Evolutionary conservation across 169 alveolate species (phyloP).

Genomic region (Plasmodium ovale): DNA sequence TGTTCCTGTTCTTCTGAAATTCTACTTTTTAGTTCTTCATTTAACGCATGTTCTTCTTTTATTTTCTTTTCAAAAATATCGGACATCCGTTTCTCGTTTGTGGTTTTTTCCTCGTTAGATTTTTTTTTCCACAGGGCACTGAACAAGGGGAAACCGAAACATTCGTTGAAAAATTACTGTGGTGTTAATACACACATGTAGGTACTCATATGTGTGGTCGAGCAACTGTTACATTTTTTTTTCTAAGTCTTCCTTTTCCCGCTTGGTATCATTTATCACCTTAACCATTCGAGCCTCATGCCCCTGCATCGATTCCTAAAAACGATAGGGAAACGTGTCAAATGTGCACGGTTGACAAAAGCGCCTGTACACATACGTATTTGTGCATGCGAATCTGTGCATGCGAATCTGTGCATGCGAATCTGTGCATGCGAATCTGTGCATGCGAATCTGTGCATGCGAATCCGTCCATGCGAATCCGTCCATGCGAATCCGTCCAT

Average conservation of each 20-base stretch:
- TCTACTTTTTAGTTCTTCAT: slow-evolving; percentile 19
- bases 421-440: neutral
- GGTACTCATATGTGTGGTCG: neutral
- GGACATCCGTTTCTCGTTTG: neutral
- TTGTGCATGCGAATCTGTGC: no score
- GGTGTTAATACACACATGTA: neutral
- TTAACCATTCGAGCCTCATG: neutral
- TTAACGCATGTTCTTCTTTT: slow-evolving; percentile 28
- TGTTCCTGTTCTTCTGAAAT: neutral
- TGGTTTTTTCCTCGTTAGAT: slow-evolving; percentile 1
- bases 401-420: no score
- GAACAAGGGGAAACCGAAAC: neutral
- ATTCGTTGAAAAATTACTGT: no score
- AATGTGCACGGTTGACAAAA: no score
- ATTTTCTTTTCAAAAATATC: slow-evolving; percentile 8
- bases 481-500: neutral
- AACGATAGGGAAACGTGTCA: neutral
- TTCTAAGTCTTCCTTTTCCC: slow-evolving; percentile 35
- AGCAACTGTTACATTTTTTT: slow-evolving; percentile 39
- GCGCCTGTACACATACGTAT: neutral
- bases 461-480: neutral
- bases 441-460: neutral
- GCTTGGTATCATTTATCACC: slow-evolving; percentile 1
- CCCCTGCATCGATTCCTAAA: slow-evolving; percentile 10
- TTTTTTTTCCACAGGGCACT: slow-evolving; percentile 3